A percentile compares a stretch with the other conserved stretches of the same genome.
These are phyloP conservation scores for Tylopilus balloui DNA, from an alignment of 768 basidiomycete genomes.

Conservation along the genomic window DNA sequence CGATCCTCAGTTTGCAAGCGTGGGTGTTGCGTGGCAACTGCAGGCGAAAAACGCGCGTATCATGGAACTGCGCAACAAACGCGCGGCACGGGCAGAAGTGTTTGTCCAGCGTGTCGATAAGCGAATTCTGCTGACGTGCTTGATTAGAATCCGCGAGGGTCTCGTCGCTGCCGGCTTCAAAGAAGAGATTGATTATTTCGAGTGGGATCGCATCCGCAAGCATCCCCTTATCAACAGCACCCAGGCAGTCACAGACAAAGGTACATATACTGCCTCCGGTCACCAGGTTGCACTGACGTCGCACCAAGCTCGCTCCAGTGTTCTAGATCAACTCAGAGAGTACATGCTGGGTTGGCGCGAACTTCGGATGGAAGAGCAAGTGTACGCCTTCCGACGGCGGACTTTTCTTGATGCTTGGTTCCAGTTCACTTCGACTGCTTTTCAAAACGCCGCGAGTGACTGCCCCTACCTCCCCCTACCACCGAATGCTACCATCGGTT, in stretches of 20 bases:
- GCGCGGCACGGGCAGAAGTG: slow-evolving; percentile 25
- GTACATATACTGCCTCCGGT: slow-evolving; percentile 7
- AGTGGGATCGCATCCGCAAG: slow-evolving; percentile 30
- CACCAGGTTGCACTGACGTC: slow-evolving; percentile 5
- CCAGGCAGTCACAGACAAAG: slow-evolving; percentile 20
- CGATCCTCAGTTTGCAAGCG: slow-evolving; percentile 21
- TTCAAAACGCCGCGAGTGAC: slow-evolving; percentile 10
- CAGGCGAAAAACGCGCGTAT: slow-evolving; percentile 16
- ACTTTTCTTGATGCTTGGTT: slow-evolving; percentile 26
- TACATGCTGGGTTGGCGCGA: slow-evolving; percentile 31
- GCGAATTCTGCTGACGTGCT: slow-evolving; percentile 4
- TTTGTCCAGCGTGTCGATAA: slow-evolving; percentile 9
- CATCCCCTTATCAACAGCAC: slow-evolving; percentile 28
- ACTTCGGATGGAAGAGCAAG: slow-evolving; percentile 27
- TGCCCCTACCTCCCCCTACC: slow-evolving; percentile 25
- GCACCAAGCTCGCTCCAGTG: slow-evolving; percentile 12
- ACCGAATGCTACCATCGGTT: slow-evolving; percentile 26
- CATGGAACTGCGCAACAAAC: slow-evolving; percentile 20
- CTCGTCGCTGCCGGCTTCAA: slow-evolving; percentile 20
- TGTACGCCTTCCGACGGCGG: slow-evolving; percentile 25
- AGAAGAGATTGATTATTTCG: slow-evolving; percentile 28
- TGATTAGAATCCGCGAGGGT: slow-evolving; percentile 16
- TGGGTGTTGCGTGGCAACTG: slow-evolving; percentile 26
- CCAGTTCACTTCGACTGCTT: slow-evolving; percentile 16
- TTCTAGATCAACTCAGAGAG: slow-evolving; percentile 20